A percentile compares a stretch with the other conserved stretches of the same genome.
phyloP scores from a whole-genome alignment of 768 basidiomycete genomes.

The Podaxis mareebaensis region DNA sequence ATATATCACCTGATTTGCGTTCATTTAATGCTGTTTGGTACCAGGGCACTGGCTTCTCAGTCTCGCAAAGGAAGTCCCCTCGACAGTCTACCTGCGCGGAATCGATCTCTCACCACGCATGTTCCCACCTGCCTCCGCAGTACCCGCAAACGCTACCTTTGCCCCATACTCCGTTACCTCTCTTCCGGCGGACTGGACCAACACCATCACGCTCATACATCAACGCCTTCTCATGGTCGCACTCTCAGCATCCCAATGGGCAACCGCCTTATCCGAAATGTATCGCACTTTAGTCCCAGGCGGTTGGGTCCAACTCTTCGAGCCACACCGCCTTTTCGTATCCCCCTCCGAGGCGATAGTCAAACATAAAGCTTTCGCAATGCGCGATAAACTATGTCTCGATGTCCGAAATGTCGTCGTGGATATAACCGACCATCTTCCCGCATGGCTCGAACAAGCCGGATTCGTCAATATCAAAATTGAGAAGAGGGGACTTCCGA shows the following conservation, averaged over 20 bases:
- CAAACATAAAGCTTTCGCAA: conserved; percentile 1
- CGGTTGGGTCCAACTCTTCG: conserved; percentile 17
- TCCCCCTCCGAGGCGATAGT: conserved; percentile 3
- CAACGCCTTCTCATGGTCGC: conserved; percentile 16
- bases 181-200: conserved; percentile 14
- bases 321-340: background rate
- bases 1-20: background rate
- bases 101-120: conserved; percentile 24
- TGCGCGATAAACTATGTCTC: background rate
- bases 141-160: conserved; percentile 13
- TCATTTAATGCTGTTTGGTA: background rate
- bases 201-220: conserved; percentile 14
- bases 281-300: conserved; percentile 13
- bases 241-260: conserved; percentile 11
- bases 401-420: conserved; percentile 8
- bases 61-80: conserved; percentile 15
- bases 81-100: conserved; percentile 18
- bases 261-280: conserved; percentile 10
- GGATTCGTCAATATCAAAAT: conserved; percentile 14
- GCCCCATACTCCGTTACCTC: conserved; percentile 4
- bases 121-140: conserved; percentile 18
- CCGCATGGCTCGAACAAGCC: background rate
- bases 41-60: conserved; percentile 25
- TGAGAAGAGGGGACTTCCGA: background rate
- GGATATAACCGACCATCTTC: conserved; percentile 9